phyloP scores from a whole-genome alignment of 2,329 filamentous ascomycete species.

The Botrytis medusae region DNA sequence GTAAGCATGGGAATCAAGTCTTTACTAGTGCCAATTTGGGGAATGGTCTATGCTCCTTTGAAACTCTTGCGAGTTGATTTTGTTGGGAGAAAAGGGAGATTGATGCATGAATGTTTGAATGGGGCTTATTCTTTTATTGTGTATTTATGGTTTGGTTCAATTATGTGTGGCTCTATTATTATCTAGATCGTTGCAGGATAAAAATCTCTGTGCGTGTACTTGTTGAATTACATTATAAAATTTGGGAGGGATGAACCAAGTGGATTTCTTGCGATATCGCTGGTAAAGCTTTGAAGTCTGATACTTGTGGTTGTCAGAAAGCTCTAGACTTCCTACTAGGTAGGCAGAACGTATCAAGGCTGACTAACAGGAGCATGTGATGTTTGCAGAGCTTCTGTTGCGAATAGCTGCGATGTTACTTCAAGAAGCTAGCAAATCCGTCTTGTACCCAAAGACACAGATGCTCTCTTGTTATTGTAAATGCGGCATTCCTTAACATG shows the following conservation, averaged over 20 bases:
- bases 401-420: constrained; percentile 5
- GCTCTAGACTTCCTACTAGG: background rate
- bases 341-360: background rate
- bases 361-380: background rate
- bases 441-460: background rate
- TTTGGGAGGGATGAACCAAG: background rate
- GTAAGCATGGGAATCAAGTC: background rate
- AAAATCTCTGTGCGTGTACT: background rate
- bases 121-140: background rate
- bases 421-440: no score
- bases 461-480: background rate
- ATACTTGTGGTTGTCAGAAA: background rate
- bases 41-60: background rate
- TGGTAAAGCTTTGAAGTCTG: background rate
- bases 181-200: background rate
- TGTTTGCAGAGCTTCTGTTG: background rate
- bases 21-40: background rate
- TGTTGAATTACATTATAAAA: background rate
- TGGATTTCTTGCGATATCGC: background rate
- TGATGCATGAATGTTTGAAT: background rate
- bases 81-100: constrained; percentile 6
- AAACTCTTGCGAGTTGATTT: background rate
- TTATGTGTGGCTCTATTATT: background rate
- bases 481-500: background rate
- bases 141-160: background rate